phyloP scores from a whole-genome alignment of 306 rosid species.

The Heteromeles arbutifolia region DNA sequence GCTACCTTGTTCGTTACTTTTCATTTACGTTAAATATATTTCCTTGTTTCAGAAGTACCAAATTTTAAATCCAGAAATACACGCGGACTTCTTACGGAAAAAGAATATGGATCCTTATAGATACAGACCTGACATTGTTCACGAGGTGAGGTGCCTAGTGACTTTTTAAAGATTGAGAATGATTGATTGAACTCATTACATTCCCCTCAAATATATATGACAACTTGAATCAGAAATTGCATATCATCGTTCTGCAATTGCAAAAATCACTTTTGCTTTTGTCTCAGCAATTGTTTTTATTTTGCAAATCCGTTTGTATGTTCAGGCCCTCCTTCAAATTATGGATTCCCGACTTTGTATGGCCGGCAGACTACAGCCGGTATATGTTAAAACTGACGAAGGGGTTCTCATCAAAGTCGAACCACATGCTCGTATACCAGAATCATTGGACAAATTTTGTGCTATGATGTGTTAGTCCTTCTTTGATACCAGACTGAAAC shows the following conservation, averaged over 20 bases:
- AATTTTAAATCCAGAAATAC: slow-evolving; percentile 10
- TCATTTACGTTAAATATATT: background rate
- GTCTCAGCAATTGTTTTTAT: background rate
- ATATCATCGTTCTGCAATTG: background rate
- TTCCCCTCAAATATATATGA: no score
- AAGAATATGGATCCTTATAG: slow-evolving; percentile 11
- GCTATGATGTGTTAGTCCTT: slow-evolving; percentile 13
- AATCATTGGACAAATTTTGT: slow-evolving; percentile 15
- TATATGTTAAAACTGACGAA: slow-evolving; percentile 9
- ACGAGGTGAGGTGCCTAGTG: background rate
- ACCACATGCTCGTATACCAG: slow-evolving; percentile 6
- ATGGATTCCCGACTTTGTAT: slow-evolving; percentile 2
- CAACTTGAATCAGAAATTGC: no score
- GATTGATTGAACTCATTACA: background rate
- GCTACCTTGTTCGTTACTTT: background rate
- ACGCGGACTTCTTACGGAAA: slow-evolving; percentile 3
- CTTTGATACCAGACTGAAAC: background rate
- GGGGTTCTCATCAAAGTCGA: slow-evolving; percentile 10
- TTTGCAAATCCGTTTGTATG: background rate
- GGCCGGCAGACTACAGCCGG: slow-evolving; percentile 6
- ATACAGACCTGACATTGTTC: slow-evolving; percentile 20
- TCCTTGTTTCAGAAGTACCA: background rate
- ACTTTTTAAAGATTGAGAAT: background rate
- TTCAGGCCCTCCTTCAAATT: slow-evolving; percentile 9
- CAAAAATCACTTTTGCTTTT: background rate